phyloP scores from a whole-genome alignment of 164 flowering plant genomes.

The Euptelea pleiosperma region DNA sequence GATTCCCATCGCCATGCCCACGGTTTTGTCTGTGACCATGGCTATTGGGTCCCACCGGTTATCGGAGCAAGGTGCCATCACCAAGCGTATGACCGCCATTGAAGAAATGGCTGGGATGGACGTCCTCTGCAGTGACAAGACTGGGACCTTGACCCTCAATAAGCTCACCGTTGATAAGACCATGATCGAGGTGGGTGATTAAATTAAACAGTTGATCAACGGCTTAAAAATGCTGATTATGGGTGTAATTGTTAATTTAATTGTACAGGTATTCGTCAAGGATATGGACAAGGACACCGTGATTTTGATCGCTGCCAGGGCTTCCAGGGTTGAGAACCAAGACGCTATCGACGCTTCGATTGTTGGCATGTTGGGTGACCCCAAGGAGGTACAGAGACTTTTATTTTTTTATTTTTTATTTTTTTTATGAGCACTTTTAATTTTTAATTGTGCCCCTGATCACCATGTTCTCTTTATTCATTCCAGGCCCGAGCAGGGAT shows the following conservation, averaged over 20 bases:
- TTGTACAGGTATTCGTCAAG: conserved; percentile 45
- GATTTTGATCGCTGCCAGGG: conserved; percentile 64
- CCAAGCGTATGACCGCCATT: conserved; percentile 91
- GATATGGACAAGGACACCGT: conserved; percentile 49
- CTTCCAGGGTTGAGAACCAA: conserved; percentile 78
- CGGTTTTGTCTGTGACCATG: no score
- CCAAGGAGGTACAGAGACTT: conserved; percentile 60
- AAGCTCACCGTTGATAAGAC: no score
- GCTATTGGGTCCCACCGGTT: no score
- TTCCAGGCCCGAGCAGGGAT: conserved; percentile 75
- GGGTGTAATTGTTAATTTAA: not conserved
- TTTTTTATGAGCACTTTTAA: no score
- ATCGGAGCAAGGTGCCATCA: no score
- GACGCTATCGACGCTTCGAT: conserved; percentile 84
- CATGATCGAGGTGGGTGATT: no score
- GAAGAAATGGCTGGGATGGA: no score
- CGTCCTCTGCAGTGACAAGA: conserved; percentile 89
- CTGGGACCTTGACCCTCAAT: no score
- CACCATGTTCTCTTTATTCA: not conserved
- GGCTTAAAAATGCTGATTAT: not conserved
- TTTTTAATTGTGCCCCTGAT: no score
- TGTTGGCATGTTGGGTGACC: conserved; percentile 71
- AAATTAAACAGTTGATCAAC: no score
- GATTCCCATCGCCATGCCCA: conserved; percentile 95
- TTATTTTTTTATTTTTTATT: not conserved